Conservation (phyloP, 2,329 filamentous ascomycete species). For the Trichoderma harzianum region DNA sequence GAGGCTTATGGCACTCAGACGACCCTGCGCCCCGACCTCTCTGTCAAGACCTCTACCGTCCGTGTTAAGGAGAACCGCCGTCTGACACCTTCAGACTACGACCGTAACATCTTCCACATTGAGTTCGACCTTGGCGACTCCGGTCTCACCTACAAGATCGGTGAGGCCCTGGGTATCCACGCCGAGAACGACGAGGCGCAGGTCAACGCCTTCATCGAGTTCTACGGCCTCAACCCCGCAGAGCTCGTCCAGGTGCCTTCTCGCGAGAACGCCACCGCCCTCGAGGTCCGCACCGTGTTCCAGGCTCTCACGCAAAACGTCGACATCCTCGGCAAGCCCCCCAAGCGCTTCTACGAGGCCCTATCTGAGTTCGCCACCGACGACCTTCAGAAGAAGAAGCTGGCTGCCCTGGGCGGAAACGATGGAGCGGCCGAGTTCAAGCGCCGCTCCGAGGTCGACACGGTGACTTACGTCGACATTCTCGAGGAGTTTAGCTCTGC, state of each 20-base stretch:
- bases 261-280: conserved; percentile 67
- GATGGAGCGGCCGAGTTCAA: conserved; percentile 90
- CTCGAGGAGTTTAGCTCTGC: conserved; percentile 87
- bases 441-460: conserved; percentile 85
- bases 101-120: conserved; percentile 99
- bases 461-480: conserved; percentile 84
- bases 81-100: conserved; percentile 81
- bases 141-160: conserved; percentile 92
- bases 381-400: conserved; percentile 74
- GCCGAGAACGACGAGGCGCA: conserved; percentile 83
- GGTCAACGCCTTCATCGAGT: conserved; percentile 81
- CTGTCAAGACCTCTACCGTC: conserved; percentile 81
- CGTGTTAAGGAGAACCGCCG: conserved; percentile 94
- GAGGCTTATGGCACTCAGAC: conserved; percentile 79
- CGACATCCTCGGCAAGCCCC: conserved; percentile 93
- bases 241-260: conserved; percentile 89
- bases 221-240: conserved; percentile 78
- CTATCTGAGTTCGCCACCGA: conserved; percentile 83
- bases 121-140: conserved; percentile 94
- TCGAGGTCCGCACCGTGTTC: conserved; percentile 89
- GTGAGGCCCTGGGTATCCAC: conserved; percentile 94
- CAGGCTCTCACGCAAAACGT: conserved; percentile 89
- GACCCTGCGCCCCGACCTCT: conserved; percentile 77
- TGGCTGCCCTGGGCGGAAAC: conserved; percentile 70
- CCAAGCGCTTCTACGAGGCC: conserved; percentile 96